Evolutionary conservation across 352 stramenopile species (phyloP), one percentile per base, ranked within the genome.

Genomic region (Pythium graminicola): DNA sequence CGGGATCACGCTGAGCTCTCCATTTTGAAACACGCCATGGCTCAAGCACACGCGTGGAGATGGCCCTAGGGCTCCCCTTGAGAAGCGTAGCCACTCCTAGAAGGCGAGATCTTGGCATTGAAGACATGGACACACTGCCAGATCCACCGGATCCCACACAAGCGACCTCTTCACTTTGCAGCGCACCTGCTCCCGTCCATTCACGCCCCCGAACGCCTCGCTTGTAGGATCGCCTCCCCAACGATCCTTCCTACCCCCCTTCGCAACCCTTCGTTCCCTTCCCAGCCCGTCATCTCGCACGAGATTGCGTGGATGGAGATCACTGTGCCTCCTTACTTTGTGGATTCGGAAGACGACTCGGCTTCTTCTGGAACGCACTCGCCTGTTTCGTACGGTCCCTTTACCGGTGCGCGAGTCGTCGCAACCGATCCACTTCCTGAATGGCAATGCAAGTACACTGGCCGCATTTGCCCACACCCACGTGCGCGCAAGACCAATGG

Each of bases 401-500:
- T 31, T n/a, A 17, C 50, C 20, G 11, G 28, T 19, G 24, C 46
- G 19, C 33, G 29, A 9, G 8, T 53, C 19, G 31, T 23, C 22
- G 13, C 31, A 22, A 40, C 46, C 14, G 49, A 56, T 33, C 22
- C 41, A 6, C 41, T 58, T 35, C 70, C 67, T 8, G 52, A 60
- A 46, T 60, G 52, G 52, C 52, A 60, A 27, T 72, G 65, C 50
- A 59, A 58, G 39, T 73, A 73, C 50, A 60, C 67, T 29, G 81
- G 68, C 62, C 80, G 76, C 51, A 61, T 73, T 42, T 84, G 76
- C 53, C 54, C 72, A 28, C 67, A 79, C 52, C 39, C 55, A 19
- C 76, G 76, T 44, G 75, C 73, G n/a, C 41, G 76, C 49, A 84
- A 87, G 67, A 73, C 67, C 47, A 81, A 79, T 28, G 73, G 73